Conservation (phyloP, 352 stramenopile genomes). For the Phytophthora idaei region DNA sequence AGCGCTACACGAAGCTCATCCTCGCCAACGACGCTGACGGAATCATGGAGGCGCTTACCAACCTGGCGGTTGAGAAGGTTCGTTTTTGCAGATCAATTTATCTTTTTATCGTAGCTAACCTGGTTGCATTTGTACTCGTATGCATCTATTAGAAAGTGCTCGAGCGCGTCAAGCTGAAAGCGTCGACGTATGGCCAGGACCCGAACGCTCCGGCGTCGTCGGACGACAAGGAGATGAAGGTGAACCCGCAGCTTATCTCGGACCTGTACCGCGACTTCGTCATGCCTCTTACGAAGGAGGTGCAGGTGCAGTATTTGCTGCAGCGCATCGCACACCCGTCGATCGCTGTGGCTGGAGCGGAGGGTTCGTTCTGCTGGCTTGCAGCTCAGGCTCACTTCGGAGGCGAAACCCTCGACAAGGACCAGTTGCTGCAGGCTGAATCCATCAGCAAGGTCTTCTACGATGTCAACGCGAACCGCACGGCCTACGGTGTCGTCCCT, state of each 20-base stretch:
- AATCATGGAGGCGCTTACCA: conserved; percentile 96
- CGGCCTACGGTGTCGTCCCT: conserved; percentile 85
- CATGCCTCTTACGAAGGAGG: conserved; percentile 99
- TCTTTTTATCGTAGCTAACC: conserved; percentile 1
- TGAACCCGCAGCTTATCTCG: conserved; percentile 96
- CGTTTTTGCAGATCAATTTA: conserved; percentile 13
- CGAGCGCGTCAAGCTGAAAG: conserved; percentile 95
- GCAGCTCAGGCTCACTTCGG: conserved; percentile 74
- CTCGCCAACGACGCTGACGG: conserved; percentile 92
- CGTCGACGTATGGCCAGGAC: conserved; percentile 95
- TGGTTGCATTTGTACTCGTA: background rate
- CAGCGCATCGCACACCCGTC: conserved; percentile 80
- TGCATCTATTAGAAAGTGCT: conserved; percentile 74
- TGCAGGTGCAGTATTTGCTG: conserved; percentile 95
- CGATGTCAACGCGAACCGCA: conserved; percentile 79
- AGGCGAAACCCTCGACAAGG: conserved; percentile 43
- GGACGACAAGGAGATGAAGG: conserved; percentile 83
- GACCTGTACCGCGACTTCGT: conserved; percentile 97
- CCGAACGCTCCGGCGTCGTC: conserved; percentile 49
- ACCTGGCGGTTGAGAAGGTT: conserved; percentile 92
- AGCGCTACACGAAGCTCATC: conserved; percentile 94
- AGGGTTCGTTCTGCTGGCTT: conserved; percentile 82
- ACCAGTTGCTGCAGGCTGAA: conserved; percentile 62
- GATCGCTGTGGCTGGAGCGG: conserved; percentile 68
- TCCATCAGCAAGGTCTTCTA: conserved; percentile 82